Evolutionary conservation across 345 rosid species (phyloP).

Genomic region (Firmiana major): DNA sequence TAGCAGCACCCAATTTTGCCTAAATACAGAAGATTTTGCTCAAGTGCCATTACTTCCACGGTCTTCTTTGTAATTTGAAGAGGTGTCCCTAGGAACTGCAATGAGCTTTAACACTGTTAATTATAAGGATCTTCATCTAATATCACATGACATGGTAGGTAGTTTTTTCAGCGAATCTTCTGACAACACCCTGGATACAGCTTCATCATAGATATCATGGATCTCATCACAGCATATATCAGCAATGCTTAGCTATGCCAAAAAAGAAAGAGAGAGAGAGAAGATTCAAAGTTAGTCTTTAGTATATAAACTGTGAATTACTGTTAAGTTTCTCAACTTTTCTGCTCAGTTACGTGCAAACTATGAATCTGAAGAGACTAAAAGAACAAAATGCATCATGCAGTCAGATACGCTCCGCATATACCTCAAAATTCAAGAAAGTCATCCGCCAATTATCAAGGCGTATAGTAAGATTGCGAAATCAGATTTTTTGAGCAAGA

Average conservation of each 20-base stretch:
- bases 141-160: constrained; percentile 64
- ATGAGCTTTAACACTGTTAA: background rate
- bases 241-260: constrained; percentile 41
- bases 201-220: constrained; percentile 36
- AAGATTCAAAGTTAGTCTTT: too few relatives aligned
- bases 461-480: background rate
- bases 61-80: background rate
- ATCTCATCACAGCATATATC: constrained; percentile 42
- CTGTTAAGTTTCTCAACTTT: background rate
- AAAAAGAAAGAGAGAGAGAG: background rate
- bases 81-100: background rate
- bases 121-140: constrained; percentile 29
- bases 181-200: constrained; percentile 55
- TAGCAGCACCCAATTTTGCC: background rate
- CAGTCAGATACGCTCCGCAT: background rate
- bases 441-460: background rate
- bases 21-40: background rate
- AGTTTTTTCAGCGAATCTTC: constrained; percentile 51
- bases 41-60: background rate
- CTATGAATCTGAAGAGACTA: background rate
- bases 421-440: background rate
- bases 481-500: background rate
- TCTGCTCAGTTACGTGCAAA: background rate
- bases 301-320: background rate
- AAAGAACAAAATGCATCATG: background rate